Evolutionary conservation across 352 stramenopile genomes (phyloP).

Genomic region (Globisporangium apiculatum): DNA sequence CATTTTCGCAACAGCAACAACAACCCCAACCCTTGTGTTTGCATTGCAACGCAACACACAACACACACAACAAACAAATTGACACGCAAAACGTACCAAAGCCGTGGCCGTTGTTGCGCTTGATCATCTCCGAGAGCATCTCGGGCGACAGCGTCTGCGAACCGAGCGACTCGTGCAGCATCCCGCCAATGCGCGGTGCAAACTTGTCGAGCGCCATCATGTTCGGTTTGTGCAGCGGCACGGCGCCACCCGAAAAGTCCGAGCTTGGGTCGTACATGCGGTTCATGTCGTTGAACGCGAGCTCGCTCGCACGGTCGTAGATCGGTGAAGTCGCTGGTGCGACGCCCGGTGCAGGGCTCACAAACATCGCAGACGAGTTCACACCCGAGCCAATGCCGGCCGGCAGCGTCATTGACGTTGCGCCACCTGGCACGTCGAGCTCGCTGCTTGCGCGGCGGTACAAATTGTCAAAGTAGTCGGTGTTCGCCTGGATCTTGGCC

Average conservation of each 20-base stretch:
- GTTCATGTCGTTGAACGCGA: slow-evolving; percentile 59
- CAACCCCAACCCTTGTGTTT: background rate
- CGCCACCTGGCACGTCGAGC: slow-evolving; percentile 23
- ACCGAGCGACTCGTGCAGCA: slow-evolving; percentile 34
- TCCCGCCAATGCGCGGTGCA: slow-evolving; percentile 4
- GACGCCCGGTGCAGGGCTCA: slow-evolving; percentile 10
- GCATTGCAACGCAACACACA: background rate
- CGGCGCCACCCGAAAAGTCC: slow-evolving; percentile 27
- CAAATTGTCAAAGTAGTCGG: slow-evolving; percentile 76
- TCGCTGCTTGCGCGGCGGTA: slow-evolving; percentile 37
- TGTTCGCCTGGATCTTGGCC: slow-evolving; percentile 72
- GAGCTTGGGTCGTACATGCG: slow-evolving; percentile 66
- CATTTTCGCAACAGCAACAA: background rate
- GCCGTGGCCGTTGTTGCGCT: slow-evolving; percentile 58
- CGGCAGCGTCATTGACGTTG: slow-evolving; percentile 57
- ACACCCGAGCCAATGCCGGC: slow-evolving; percentile 61
- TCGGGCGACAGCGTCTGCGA: slow-evolving; percentile 78
- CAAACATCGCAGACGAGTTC: slow-evolving; percentile 35
- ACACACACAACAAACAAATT: background rate
- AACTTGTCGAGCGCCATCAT: slow-evolving; percentile 14
- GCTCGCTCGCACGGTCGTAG: slow-evolving; percentile 50
- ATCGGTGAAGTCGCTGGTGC: slow-evolving; percentile 22
- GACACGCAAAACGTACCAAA: slow-evolving; percentile 27
- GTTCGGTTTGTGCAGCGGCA: slow-evolving; percentile 40
- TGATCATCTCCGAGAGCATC: slow-evolving; percentile 77